These are phyloP conservation scores for Elsinoe batatas DNA, from an alignment of 2,329 filamentous ascomycete species.

Conservation along the genomic window DNA sequence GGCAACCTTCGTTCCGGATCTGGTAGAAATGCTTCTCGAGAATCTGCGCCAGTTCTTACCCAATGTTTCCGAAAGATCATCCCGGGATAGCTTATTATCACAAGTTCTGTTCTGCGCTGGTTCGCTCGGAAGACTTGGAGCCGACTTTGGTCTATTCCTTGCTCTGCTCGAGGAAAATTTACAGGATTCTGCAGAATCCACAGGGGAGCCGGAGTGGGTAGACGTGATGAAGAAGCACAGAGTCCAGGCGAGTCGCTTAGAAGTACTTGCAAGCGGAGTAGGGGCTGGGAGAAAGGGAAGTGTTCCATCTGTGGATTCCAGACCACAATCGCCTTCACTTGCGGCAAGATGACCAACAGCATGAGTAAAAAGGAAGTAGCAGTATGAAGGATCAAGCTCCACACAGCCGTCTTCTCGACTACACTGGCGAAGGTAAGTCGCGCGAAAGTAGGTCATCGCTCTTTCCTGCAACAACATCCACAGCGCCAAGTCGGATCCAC, in stretches of 20 bases:
- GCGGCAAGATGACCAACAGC: slow-evolving; percentile 11
- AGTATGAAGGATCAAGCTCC: no score
- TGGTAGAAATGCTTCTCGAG: slow-evolving; percentile 70
- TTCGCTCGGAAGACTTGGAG: slow-evolving; percentile 78
- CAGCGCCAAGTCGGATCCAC: no score
- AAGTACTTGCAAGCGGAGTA: slow-evolving; percentile 41
- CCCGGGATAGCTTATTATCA: slow-evolving; percentile 77
- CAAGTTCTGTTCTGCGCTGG: slow-evolving; percentile 90
- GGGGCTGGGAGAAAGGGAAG: slow-evolving; percentile 24
- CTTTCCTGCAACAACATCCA: no score
- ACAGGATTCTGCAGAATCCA: slow-evolving; percentile 57
- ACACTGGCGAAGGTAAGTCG: no score
- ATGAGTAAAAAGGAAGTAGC: neutral
- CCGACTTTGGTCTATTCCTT: slow-evolving; percentile 84
- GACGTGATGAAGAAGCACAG: slow-evolving; percentile 82
- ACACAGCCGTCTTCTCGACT: no score
- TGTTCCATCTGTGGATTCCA: slow-evolving; percentile 5
- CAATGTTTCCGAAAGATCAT: slow-evolving; percentile 67
- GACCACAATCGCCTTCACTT: slow-evolving; percentile 15
- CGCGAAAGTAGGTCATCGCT: no score
- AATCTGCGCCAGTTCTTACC: slow-evolving; percentile 70
- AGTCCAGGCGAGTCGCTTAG: slow-evolving; percentile 67
- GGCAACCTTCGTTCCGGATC: slow-evolving; percentile 72
- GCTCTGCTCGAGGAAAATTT: slow-evolving; percentile 48
- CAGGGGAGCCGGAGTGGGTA: slow-evolving; percentile 65